A percentile compares a stretch with the other conserved stretches of the same genome.
phyloP scores from a whole-genome alignment of 2,329 filamentous ascomycete species.

The Drechslera avenae region DNA sequence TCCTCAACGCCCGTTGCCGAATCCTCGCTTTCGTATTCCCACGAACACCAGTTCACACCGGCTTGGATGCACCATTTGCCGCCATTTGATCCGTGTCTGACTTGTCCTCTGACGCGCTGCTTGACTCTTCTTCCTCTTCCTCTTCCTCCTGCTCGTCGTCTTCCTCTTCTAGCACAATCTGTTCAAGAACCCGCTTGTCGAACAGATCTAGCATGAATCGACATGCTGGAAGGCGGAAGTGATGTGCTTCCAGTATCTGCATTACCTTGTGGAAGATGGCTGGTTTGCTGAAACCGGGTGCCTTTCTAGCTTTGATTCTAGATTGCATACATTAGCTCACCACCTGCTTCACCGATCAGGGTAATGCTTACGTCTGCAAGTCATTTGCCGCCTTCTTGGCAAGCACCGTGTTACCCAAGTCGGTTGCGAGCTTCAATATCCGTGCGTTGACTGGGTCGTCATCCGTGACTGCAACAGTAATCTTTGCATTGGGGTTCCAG shows the following conservation, averaged over 20 bases:
- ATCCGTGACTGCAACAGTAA: constrained; percentile 65
- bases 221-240: constrained; percentile 84
- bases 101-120: constrained; percentile 43
- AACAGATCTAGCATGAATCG: constrained; percentile 94
- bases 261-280: constrained; percentile 85
- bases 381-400: constrained; percentile 86
- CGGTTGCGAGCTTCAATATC: constrained; percentile 82
- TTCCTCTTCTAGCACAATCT: constrained; percentile 81
- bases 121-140: constrained; percentile 40
- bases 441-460: constrained; percentile 68
- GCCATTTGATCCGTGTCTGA: constrained; percentile 30
- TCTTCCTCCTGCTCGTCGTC: constrained; percentile 64
- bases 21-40: constrained; percentile 7
- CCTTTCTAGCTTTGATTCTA: constrained; percentile 76
- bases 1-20: constrained; percentile 23
- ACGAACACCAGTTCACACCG: constrained; percentile 21
- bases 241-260: constrained; percentile 82
- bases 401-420: constrained; percentile 90
- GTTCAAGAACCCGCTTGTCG: constrained; percentile 83
- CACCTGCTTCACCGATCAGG: background rate
- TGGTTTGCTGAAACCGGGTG: constrained; percentile 74
- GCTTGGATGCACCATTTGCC: constrained; percentile 22
- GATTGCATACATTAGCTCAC: constrained; percentile 24
- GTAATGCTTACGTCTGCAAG: constrained; percentile 62
- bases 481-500: constrained; percentile 40